A percentile compares a stretch with the other conserved stretches of the same genome.
phyloP scores from a whole-genome alignment of 2,329 filamentous ascomycete species.

The Aspergillaceae sp. region DNA sequence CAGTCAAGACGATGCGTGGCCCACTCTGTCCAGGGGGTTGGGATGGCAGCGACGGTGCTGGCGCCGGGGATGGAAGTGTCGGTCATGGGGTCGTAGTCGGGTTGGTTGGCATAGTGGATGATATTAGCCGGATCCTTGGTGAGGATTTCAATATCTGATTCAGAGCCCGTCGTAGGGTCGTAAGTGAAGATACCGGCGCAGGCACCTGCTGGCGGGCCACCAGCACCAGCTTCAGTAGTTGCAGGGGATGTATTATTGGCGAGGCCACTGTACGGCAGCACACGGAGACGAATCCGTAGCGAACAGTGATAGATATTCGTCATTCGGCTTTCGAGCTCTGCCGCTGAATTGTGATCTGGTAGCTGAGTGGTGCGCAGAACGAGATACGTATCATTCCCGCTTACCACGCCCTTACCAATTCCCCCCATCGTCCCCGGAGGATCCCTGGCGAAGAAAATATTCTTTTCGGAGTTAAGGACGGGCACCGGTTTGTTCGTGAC shows the following conservation, averaged over 20 bases:
- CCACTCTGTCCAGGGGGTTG: slow-evolving; percentile 33
- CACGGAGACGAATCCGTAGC: slow-evolving; percentile 40
- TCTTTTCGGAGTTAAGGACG: slow-evolving; percentile 40
- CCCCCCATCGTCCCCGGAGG: slow-evolving; percentile 5
- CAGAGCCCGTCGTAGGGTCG: slow-evolving; percentile 33
- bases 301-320: slow-evolving; percentile 41
- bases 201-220: slow-evolving; percentile 22
- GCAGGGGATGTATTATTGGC: neutral
- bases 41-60: slow-evolving; percentile 20
- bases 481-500: slow-evolving; percentile 30
- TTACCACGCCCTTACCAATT: neutral
- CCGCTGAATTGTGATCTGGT: slow-evolving; percentile 37
- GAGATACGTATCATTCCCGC: slow-evolving; percentile 27
- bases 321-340: slow-evolving; percentile 40
- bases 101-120: slow-evolving; percentile 38
- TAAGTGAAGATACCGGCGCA: slow-evolving; percentile 47
- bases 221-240: too few relatives aligned
- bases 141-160: slow-evolving; percentile 48
- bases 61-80: slow-evolving; percentile 28
- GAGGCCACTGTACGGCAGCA: slow-evolving; percentile 14
- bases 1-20: slow-evolving; percentile 36
- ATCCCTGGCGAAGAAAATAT: slow-evolving; percentile 38
- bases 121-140: slow-evolving; percentile 38
- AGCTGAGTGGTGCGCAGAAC: slow-evolving; percentile 40
- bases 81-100: slow-evolving; percentile 30